Base-by-base conservation (phyloP, 176 grass and related monocot species). In the Areca catechu region DNA sequence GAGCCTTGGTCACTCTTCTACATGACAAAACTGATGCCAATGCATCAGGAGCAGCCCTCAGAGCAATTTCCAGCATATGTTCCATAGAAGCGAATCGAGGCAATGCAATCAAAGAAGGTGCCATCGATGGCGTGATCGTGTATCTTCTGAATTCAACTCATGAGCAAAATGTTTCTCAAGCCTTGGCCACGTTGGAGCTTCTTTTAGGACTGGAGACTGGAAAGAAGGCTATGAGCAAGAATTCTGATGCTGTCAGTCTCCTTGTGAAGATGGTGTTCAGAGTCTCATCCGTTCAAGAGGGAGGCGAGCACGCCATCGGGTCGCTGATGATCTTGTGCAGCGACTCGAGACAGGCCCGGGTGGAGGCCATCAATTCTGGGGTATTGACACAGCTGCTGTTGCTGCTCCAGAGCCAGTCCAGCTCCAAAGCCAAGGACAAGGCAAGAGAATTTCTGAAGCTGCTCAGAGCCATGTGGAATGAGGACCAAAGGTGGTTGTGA, bases 321-420 rank as follows among this genome's bases (percentile, higher is more conserved):
- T 66, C 77, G 53, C 81, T 92, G 59, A 64, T 92, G 47, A 37
- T 68, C 27, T 50, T 80, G 58, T 97, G 87, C 75, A 29, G 78
- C 24, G 87, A 80, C 47, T 88, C 81, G 5, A 50, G 34, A 30
- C 64, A 29, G 10, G 69, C 74, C 4, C 69, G 62, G 28, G 51
- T 48, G 19, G 71, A 85, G 61, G 83, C 80, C 12, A 71, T 74
- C 14, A 63, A 23, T 16, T 83, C 81, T 4, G 87, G 93, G 22
- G 65, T 92, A 19, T 75, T 98, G 62, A 85, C 75, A 47, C 87
- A 88, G 71, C 30, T 78, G 58, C 77, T 92, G 62, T 61, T 92
- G 70, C 86, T 98, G 51, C 84, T 97, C 22, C 92, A 98, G 82
- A 98, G 93, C 73, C 93, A 97, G 71, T 82, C 86, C 73, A 70